phyloP scores from a whole-genome alignment of 108 stramenopile genomes.

The Nitzschia putrida region DNA sequence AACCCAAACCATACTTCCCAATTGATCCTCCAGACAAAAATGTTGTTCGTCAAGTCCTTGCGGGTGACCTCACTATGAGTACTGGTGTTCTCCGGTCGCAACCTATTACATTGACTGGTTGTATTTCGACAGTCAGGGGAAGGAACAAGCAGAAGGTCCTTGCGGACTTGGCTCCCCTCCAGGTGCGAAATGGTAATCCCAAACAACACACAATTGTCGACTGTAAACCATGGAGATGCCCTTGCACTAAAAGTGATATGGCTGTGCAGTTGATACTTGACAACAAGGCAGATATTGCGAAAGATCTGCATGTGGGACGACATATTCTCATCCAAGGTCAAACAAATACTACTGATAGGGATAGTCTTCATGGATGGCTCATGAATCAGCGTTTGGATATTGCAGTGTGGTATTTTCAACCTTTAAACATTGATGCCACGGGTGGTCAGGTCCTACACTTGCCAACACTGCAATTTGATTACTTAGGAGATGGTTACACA shows the following conservation, averaged over 20 bases:
- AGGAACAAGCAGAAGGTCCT: constrained; percentile 37
- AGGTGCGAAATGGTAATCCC: too few species aligned
- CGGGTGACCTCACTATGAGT: not conserved
- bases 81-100: not conserved
- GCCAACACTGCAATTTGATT: constrained; percentile 5
- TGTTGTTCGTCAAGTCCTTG: constrained; percentile 2
- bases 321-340: constrained; percentile 32
- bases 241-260: constrained; percentile 33
- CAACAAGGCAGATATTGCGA: not conserved
- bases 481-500: not conserved
- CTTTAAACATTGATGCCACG: constrained; percentile 13
- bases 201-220: constrained; percentile 1
- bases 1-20: constrained; percentile 22
- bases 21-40: constrained; percentile 21
- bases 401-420: constrained; percentile 31
- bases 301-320: constrained; percentile 24
- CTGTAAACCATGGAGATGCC: constrained; percentile 30
- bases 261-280: constrained; percentile 44
- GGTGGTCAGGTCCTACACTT: not conserved
- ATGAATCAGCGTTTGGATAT: constrained; percentile 39
- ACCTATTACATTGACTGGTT: constrained; percentile 30
- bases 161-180: constrained; percentile 43
- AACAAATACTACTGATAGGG: constrained; percentile 31
- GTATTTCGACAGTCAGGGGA: constrained; percentile 39
- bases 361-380: constrained; percentile 32